Evolutionary conservation across 805 yeast genomes (phyloP), one percentile per base, ranked within the genome.

Genomic region (Tetrapisispora nanseiensis): DNA sequence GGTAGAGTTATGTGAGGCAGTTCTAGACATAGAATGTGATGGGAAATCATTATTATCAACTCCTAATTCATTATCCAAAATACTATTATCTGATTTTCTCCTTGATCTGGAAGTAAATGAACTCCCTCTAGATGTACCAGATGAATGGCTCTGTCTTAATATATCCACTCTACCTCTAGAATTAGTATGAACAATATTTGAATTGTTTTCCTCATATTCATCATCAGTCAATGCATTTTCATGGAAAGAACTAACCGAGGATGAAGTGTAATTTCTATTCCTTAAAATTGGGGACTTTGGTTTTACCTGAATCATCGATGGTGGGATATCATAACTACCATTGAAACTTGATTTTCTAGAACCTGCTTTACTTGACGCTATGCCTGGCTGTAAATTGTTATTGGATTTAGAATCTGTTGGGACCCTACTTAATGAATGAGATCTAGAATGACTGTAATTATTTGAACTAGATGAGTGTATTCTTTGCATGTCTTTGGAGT

Each of bases 201-300:
- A 36, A 37, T 37, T 12, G 5, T 12, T 29, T 40, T 42, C 44
- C 28, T 50, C 52, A 46, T 46, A 46, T 41, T 58, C 64, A 37
- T 53, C 62, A 45, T 55, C 65, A 7, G 63, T 54, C 22, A 56
- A 43, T 11, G 61, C 63, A 46, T 51, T 52, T 40, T 58, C 63
- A 33, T 52, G 51, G 42, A 56, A 53, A 33, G 51, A 50, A 15
- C 51, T 48, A 30, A 45, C 51, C 2, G 54, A 33, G 3, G 51
- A 47, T 6, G 39, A 15, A 2, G 46, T 44, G 38, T 51, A 44
- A 16, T 44, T 44, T 42, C 54, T 56, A 42, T 71, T 68, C 49
- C 79, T 69, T 51, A 83, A 68, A 45, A 83, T 83, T 2, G 92
- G 89, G 41, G 78, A 78, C 52, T 76, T 81, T 16, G 92, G 90